Base-by-base conservation (phyloP, 2,329 filamentous ascomycete genomes). In the Diaporthe eres region DNA sequence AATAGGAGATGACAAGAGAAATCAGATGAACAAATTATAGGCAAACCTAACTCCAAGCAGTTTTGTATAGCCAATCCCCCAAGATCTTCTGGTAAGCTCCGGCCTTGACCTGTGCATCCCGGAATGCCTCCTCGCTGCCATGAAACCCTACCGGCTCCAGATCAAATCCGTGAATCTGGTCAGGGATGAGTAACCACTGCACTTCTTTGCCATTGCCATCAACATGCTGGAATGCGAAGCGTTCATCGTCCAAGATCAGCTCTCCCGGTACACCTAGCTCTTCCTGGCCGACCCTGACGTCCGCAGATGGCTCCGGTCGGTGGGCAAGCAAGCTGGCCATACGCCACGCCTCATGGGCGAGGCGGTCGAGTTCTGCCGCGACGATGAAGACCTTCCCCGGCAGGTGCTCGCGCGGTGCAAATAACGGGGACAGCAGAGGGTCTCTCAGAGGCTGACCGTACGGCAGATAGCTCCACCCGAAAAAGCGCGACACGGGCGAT, bases 11-110 rank as follows among this genome's bases (percentile, higher is more conserved):
- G n/a, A n/a, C n/a, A n/a, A 39, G 12, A 39, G 37, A 0, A 12
- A 12, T 0, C 0, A 39, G 37, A 12, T 12, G 37, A 39, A 0
- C 10, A 39, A 2, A 1, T 39, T 12, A 1, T 0, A 10, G 37
- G 1, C 37, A 0, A 10, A 39, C 37, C 37, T 39, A 61, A 19
- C 13, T 22, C 63, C 63, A 53, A 17, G 22, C 31, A n/a, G 31
- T 37, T 13, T 53, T 31, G 19, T 44, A 15, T 10, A 51, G 22
- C 63, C 44, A 67, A 5, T 25, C 19, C 4, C 63, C 31, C 47
- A 53, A 28, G 3, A 68, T 53, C 8, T 12, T 28, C 34, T 68
- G 44, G 31, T 53, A 53, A 5, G 31, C 31, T 28, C 25, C 19
- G 6, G 63, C 51, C 63, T 67, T 67, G 0, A n/a, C 3, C 13